Evolutionary conservation across 441 rosid genomes (phyloP).

Genomic region (Pelargonium fulgidum): DNA sequence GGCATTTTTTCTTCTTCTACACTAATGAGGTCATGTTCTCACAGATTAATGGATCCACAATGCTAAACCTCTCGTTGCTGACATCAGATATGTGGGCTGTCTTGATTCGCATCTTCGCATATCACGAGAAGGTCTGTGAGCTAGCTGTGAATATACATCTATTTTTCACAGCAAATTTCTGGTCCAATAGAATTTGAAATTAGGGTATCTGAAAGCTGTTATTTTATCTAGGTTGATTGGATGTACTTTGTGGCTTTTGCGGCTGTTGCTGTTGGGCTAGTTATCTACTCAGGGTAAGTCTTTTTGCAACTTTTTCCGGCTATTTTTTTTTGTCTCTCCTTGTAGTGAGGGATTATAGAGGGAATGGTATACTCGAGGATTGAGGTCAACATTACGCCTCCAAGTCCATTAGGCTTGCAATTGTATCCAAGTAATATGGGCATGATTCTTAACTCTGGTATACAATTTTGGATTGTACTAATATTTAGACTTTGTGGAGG

Average conservation of each 20-base stretch:
- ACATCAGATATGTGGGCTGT: slow-evolving; percentile 95
- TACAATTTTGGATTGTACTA: too few relatives aligned
- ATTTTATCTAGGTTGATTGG: slow-evolving; percentile 63
- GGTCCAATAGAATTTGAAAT: neutral
- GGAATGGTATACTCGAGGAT: neutral
- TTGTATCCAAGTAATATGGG: too few relatives aligned
- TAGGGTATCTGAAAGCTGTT: slow-evolving; percentile 9
- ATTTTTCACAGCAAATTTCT: neutral
- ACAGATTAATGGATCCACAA: slow-evolving; percentile 66
- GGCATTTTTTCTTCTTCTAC: neutral
- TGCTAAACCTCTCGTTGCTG: slow-evolving; percentile 74
- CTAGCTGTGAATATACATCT: neutral
- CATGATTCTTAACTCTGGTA: too few relatives aligned
- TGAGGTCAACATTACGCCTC: neutral
- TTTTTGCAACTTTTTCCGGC: neutral
- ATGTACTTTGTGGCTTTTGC: slow-evolving; percentile 72
- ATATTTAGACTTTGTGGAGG: too few relatives aligned
- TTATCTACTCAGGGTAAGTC: slow-evolving; percentile 66
- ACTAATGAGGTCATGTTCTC: neutral
- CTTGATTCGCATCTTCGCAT: slow-evolving; percentile 65
- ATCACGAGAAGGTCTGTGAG: slow-evolving; percentile 70
- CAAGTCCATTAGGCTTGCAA: too few relatives aligned
- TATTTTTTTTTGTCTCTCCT: neutral
- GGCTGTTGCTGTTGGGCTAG: slow-evolving; percentile 53
- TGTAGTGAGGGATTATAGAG: neutral